These are phyloP conservation scores for Casuarina cunninghamiana DNA, from an alignment of 306 rosid genomes.

Conservation along the genomic window DNA sequence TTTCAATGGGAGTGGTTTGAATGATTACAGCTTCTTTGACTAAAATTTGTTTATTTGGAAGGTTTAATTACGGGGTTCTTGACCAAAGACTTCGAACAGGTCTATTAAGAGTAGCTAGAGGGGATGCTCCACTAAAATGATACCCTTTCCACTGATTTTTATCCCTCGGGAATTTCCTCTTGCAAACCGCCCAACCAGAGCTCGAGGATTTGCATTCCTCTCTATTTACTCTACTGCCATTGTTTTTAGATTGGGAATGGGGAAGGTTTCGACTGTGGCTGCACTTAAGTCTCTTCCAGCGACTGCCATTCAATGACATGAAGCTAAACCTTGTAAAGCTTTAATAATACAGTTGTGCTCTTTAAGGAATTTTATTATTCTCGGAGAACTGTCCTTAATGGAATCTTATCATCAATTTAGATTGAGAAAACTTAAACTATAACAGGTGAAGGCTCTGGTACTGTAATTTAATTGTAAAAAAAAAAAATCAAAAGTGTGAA, in stretches of 20 bases:
- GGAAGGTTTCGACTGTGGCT: neutral
- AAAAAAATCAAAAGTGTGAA: no score
- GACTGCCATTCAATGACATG: no score
- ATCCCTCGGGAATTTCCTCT: neutral
- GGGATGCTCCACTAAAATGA: constrained; percentile 10
- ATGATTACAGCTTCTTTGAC: constrained; percentile 22
- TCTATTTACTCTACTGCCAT: neutral
- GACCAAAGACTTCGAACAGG: constrained; percentile 17
- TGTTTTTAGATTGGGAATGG: neutral
- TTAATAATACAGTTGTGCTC: no score
- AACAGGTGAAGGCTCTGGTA: no score
- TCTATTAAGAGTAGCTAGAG: constrained; percentile 20
- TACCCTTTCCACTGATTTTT: neutral
- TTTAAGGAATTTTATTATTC: no score
- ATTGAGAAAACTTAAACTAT: no score
- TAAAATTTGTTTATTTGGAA: neutral
- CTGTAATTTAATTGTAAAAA: no score
- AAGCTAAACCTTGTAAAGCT: no score
- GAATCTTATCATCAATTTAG: no score
- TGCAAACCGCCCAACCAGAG: constrained; percentile 3
- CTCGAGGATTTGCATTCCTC: neutral
- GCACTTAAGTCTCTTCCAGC: no score
- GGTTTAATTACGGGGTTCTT: constrained; percentile 17
- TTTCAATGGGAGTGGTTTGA: constrained; percentile 3
- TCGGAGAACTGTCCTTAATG: no score